These are phyloP conservation scores for Alternaria longipes DNA, from an alignment of 2,329 filamentous ascomycete genomes.

Conservation along the genomic window DNA sequence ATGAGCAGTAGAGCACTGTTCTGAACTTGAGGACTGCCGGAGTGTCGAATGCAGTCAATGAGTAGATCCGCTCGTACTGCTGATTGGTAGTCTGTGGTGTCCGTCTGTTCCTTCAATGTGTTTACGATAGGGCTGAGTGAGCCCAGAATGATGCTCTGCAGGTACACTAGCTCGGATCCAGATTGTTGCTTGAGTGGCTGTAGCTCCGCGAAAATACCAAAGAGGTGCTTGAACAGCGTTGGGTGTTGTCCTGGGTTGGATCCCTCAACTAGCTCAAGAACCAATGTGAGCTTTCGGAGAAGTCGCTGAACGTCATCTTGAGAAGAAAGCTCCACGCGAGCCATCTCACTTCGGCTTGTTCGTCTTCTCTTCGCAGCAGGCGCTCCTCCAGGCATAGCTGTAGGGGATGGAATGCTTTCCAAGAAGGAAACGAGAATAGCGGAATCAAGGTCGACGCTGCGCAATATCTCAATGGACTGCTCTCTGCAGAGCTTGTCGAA, in stretches of 20 bases:
- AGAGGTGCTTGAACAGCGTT: conserved; percentile 79
- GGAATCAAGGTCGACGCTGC: conserved; percentile 76
- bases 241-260: conserved; percentile 79
- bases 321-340: conserved; percentile 68
- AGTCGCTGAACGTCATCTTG: conserved; percentile 72
- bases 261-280: conserved; percentile 86
- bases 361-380: conserved; percentile 81
- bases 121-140: conserved; percentile 86
- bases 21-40: conserved; percentile 90
- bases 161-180: conserved; percentile 86
- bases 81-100: conserved; percentile 75
- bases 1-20: conserved; percentile 89
- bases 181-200: conserved; percentile 84
- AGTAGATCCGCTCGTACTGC: conserved; percentile 88
- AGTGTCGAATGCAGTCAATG: conserved; percentile 92
- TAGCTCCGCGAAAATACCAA: conserved; percentile 84
- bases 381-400: conserved; percentile 74
- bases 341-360: conserved; percentile 76
- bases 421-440: conserved; percentile 77
- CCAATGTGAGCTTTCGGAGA: conserved; percentile 81
- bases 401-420: conserved; percentile 75
- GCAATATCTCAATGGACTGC: conserved; percentile 73
- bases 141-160: conserved; percentile 84
- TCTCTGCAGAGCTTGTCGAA: conserved; percentile 59
- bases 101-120: conserved; percentile 66